These are phyloP conservation scores for Bretschneidera sinensis DNA, from an alignment of 345 rosid species.

Conservation along the genomic window DNA sequence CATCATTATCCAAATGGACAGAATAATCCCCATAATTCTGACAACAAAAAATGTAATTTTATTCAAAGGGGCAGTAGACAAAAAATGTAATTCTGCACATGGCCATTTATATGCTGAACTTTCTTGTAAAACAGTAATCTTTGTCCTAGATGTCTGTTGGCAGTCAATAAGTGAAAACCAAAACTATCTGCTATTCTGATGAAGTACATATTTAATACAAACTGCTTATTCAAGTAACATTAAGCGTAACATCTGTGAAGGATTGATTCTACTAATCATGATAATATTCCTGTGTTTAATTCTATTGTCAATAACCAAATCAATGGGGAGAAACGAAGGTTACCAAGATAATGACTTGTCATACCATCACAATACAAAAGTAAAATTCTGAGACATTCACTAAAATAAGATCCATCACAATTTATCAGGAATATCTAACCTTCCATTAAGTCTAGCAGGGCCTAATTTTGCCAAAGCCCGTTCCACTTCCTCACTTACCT, in stretches of 20 bases:
- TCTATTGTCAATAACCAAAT: too few species aligned
- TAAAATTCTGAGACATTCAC: neutral
- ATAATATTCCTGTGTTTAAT: neutral
- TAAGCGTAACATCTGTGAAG: too few species aligned
- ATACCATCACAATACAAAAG: too few species aligned
- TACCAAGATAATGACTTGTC: too few species aligned
- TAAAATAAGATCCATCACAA: neutral
- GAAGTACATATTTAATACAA: neutral
- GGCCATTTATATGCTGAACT: neutral
- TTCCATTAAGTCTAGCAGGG: constrained; percentile 84
- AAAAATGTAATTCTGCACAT: too few species aligned
- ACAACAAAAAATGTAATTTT: too few species aligned
- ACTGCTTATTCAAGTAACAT: too few species aligned
- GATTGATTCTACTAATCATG: neutral
- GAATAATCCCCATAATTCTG: too few species aligned
- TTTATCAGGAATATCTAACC: constrained; percentile 29
- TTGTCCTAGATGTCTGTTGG: neutral
- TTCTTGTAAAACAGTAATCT: neutral
- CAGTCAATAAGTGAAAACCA: neutral
- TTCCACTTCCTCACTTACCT: constrained; percentile 99
- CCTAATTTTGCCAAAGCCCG: constrained; percentile 96
- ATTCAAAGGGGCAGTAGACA: too few species aligned
- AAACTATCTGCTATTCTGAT: neutral
- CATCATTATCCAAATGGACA: neutral
- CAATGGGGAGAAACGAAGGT: neutral